phyloP scores from a whole-genome alignment of 495 filamentous ascomycete species.

The Talaromyces nanjingensis region DNA sequence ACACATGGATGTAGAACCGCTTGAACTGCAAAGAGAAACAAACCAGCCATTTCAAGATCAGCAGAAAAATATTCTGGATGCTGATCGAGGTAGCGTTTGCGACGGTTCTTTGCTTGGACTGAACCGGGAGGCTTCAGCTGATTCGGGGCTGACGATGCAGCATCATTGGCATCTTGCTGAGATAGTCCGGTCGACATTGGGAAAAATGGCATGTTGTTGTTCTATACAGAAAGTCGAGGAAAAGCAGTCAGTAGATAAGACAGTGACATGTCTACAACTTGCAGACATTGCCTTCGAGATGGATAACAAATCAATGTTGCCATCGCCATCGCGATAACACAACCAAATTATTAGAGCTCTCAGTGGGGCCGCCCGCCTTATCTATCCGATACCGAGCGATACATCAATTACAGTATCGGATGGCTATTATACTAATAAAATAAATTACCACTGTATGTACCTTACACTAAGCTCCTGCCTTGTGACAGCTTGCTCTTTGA shows the following conservation, averaged over 20 bases:
- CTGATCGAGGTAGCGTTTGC: conserved; percentile 56
- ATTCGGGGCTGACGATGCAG: conserved; percentile 6
- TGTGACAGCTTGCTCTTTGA: not conserved
- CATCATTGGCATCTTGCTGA: conserved; percentile 1
- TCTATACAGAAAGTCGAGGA: not conserved
- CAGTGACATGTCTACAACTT: not conserved
- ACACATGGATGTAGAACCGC: not conserved
- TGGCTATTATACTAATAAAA: not conserved
- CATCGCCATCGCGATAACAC: not conserved
- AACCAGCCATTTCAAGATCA: conserved; percentile 58
- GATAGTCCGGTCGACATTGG: conserved; percentile 20
- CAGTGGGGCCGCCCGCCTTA: not conserved
- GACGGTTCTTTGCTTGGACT: conserved; percentile 51
- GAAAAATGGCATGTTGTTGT: conserved; percentile 34
- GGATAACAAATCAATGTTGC: not conserved
- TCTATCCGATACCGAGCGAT: not conserved
- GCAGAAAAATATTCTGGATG: conserved; percentile 60
- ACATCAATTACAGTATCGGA: not conserved
- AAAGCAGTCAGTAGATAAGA: not conserved
- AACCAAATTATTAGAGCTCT: not conserved
- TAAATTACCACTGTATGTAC: not conserved
- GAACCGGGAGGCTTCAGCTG: conserved; percentile 18
- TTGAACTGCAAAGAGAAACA: conserved; percentile 14
- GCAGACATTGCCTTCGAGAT: not conserved
- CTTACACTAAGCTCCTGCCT: not conserved